A percentile compares a stretch with the other conserved stretches of the same genome.
These are phyloP conservation scores for Talaromyces ruber DNA, from an alignment of 495 filamentous ascomycete species.

Conservation along the genomic window DNA sequence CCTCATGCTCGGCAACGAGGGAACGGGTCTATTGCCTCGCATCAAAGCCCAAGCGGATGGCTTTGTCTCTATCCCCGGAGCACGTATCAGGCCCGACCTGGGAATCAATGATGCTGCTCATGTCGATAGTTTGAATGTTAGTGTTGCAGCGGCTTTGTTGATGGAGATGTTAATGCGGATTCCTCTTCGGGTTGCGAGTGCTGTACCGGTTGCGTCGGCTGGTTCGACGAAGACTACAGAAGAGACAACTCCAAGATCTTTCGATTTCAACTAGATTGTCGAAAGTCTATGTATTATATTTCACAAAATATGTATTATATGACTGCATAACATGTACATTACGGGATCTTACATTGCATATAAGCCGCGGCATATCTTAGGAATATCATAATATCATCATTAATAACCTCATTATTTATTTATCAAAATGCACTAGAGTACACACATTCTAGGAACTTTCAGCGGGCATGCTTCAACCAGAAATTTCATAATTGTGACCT, in stretches of 20 bases:
- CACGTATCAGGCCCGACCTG: constrained; percentile 20
- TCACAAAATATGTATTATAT: neutral
- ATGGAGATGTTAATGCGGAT: constrained; percentile 53
- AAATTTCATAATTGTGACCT: neutral
- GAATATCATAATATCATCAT: neutral
- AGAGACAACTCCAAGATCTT: neutral
- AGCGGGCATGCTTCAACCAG: neutral
- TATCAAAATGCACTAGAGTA: neutral
- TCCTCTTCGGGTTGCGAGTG: constrained; percentile 23
- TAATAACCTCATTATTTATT: neutral
- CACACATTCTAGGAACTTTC: neutral
- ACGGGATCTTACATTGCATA: neutral
- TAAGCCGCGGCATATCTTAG: neutral
- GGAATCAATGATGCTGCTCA: constrained; percentile 32
- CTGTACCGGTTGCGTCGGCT: neutral
- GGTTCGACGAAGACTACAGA: neutral
- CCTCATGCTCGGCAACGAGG: constrained; percentile 77
- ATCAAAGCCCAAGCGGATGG: constrained; percentile 56
- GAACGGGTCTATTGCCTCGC: constrained; percentile 56
- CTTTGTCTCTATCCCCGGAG: constrained; percentile 45
- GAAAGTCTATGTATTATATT: constrained; percentile 1
- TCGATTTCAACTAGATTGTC: constrained; percentile 1
- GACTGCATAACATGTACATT: neutral
- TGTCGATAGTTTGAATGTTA: constrained; percentile 78
- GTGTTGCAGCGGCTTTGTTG: constrained; percentile 71